phyloP scores from a whole-genome alignment of 257 asterid genomes.

The Osmanthus fragrans region DNA sequence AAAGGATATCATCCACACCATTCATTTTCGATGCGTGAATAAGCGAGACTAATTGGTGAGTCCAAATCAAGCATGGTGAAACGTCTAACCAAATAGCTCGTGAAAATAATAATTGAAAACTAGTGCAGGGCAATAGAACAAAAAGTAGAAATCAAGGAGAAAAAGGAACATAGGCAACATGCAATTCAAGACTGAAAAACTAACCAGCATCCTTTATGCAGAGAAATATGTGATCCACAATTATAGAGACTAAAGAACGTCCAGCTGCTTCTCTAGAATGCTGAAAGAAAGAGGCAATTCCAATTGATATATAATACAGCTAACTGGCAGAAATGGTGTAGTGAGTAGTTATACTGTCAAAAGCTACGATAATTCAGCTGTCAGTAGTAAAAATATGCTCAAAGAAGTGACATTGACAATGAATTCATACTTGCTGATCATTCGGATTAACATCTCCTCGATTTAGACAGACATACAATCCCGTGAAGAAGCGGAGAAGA shows the following conservation, averaged over 20 bases:
- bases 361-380: background rate
- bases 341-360: background rate
- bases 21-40: background rate
- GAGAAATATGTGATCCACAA: conserved; percentile 92
- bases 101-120: background rate
- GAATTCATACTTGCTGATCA: conserved; percentile 56
- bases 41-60: background rate
- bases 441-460: conserved; percentile 92
- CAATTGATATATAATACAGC: conserved; percentile 26
- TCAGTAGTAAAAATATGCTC: conserved; percentile 18
- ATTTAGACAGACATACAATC: conserved; percentile 83
- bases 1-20: background rate
- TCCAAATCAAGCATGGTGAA: background rate
- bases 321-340: conserved; percentile 20
- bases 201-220: conserved; percentile 93
- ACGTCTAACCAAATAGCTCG: background rate
- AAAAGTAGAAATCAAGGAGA: background rate
- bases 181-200: conserved; percentile 31
- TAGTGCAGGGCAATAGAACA: background rate
- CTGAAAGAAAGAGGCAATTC: conserved; percentile 50
- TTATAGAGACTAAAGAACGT: conserved; percentile 77
- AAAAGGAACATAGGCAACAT: background rate
- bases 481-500: conserved; percentile 96
- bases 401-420: conserved; percentile 25
- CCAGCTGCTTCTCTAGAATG: conserved; percentile 93